Base-by-base conservation (phyloP, 1,139 yeast genomes). In the Suhomyces taliae region DNA sequence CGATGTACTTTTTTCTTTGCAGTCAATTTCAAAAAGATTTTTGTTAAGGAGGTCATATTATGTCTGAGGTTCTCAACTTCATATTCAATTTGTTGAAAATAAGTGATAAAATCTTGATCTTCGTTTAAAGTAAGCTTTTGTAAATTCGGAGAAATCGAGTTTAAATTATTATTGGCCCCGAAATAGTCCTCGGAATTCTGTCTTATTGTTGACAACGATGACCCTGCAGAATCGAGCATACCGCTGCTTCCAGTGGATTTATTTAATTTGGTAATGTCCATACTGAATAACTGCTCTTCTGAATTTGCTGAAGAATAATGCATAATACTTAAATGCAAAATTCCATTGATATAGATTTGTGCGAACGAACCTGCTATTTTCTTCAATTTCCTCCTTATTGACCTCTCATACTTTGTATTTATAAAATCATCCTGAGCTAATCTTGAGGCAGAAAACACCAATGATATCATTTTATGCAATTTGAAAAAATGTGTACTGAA, bases 301-400 rank as follows among this genome's bases (percentile, higher is more conserved):
- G 64, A 50, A 7, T 64, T 49, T 3, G 57, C 54, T 19, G 53
- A 55, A 2, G 64, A 55, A 51, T 70, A 59, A 48, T 72, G 72
- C 63, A 73, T 65, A 24, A 70, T 69, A 45, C 76, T 70, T 46
- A 84, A 65, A 59, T 77, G 83, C 12, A 84, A 60, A 36, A 77
- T 69, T 12, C 87, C 83, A 57, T 81, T 81, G 43, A 83, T 77
- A 52, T 81, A 81, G 40, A 85, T 72, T 53, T 82, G 85, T 3
- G 87, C 76, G 51, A 81, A 74, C 2, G 83, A 69, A 6, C 75
- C 62, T 1, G 83, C 76, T 27, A 85, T 67, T 48, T 76, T 72
- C 55, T 73, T 79, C 52, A 85, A 62, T 40, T 78, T 69, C 45
- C 73, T 67, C 49, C 78, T 71, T 7, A 83, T 72, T 6, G 77